Evolutionary conservation across 805 yeast genomes (phyloP).

Genomic region (Sporopachydermia lactativora): DNA sequence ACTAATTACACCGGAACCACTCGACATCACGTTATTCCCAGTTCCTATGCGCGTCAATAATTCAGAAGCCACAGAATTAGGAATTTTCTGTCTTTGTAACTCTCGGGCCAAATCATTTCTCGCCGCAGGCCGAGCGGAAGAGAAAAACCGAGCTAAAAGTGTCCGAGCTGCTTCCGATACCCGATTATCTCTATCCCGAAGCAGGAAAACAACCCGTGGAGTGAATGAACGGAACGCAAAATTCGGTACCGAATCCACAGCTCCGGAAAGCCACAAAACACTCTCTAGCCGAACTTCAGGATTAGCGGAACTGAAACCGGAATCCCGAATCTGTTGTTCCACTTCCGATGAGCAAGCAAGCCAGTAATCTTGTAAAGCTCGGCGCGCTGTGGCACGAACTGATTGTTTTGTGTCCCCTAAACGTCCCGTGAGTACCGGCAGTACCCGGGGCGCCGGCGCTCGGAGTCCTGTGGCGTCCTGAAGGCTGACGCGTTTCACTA

Average conservation of each 20-base stretch:
- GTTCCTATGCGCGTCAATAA: slow-evolving; percentile 21
- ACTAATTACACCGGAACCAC: neutral
- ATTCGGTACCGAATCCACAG: slow-evolving; percentile 14
- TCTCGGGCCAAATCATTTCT: slow-evolving; percentile 31
- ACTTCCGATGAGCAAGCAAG: slow-evolving; percentile 20
- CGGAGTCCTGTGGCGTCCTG: slow-evolving; percentile 21
- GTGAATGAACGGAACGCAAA: slow-evolving; percentile 20
- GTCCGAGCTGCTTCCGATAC: slow-evolving; percentile 15
- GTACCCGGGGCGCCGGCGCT: slow-evolving; percentile 18
- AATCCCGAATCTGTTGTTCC: slow-evolving; percentile 18
- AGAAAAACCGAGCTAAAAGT: slow-evolving; percentile 25
- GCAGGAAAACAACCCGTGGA: slow-evolving; percentile 16
- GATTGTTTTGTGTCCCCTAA: slow-evolving; percentile 17
- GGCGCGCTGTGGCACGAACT: slow-evolving; percentile 12
- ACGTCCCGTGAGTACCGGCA: slow-evolving; percentile 19
- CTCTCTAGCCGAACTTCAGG: slow-evolving; percentile 14
- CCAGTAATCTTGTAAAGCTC: slow-evolving; percentile 24
- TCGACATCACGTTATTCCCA: slow-evolving; percentile 7
- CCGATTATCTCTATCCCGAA: slow-evolving; percentile 13
- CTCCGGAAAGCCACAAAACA: slow-evolving; percentile 12
- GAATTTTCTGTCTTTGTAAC: slow-evolving; percentile 22
- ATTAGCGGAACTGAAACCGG: slow-evolving; percentile 16
- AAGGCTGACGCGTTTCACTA: slow-evolving; percentile 28
- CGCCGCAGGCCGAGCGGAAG: slow-evolving; percentile 23
- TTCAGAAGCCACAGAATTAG: slow-evolving; percentile 12